Conservation (phyloP, 768 basidiomycete species). For the Chiua virens region DNA sequence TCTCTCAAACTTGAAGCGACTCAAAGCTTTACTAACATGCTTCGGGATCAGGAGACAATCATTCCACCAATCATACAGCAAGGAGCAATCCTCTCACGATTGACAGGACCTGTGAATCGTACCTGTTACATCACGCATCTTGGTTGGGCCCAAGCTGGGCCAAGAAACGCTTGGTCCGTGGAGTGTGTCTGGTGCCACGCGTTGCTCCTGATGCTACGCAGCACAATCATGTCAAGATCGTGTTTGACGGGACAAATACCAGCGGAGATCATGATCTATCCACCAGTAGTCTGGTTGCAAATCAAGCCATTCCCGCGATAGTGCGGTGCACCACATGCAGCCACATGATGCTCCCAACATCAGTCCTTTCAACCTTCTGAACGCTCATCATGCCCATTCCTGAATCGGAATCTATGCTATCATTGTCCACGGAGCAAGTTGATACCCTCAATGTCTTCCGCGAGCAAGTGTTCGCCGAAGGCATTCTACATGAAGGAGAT, state of each 20-base stretch:
- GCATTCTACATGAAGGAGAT: conserved; percentile 57
- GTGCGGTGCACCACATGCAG: not conserved
- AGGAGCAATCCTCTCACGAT: too few species aligned
- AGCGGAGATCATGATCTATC: too few species aligned
- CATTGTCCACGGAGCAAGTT: conserved; percentile 26
- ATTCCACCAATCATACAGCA: too few species aligned
- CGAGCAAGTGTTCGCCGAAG: conserved; percentile 49
- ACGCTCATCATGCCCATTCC: conserved; percentile 13
- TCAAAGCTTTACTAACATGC: too few species aligned
- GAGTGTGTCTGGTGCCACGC: not conserved
- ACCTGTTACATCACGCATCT: too few species aligned
- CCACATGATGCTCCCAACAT: too few species aligned
- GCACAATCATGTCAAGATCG: not conserved
- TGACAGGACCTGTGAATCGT: not conserved
- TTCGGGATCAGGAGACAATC: too few species aligned
- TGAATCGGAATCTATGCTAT: not conserved
- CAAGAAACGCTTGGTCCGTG: too few species aligned
- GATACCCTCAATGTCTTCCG: conserved; percentile 52
- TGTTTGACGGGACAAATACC: not conserved
- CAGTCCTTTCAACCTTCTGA: not conserved
- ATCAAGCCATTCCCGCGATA: conserved; percentile 4
- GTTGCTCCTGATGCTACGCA: not conserved
- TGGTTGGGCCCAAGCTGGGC: too few species aligned
- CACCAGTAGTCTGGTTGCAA: not conserved
- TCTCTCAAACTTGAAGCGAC: too few species aligned